Conservation (phyloP, 306 rosid species). For the Abrus pulchellus region DNA sequence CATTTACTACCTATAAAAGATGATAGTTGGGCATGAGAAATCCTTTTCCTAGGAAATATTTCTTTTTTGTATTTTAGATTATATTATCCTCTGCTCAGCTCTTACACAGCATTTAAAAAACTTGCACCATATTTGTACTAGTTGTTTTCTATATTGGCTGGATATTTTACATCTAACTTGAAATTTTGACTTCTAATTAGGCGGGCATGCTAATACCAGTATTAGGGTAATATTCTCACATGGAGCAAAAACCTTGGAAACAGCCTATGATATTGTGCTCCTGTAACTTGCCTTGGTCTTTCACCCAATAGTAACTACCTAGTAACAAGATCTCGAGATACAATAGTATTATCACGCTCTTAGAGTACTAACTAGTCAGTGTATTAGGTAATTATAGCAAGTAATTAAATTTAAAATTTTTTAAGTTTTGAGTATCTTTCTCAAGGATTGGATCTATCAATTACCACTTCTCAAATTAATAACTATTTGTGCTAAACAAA, state of each 20-base stretch:
- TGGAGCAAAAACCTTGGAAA: slow-evolving; percentile 94
- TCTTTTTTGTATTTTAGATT: not conserved
- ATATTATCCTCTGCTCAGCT: slow-evolving; percentile 20
- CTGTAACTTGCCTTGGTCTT: slow-evolving; percentile 89
- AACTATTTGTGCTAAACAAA: too few relatives aligned
- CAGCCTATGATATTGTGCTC: slow-evolving; percentile 91
- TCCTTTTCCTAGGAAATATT: slow-evolving; percentile 1
- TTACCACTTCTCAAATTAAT: too few relatives aligned
- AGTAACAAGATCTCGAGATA: slow-evolving; percentile 89
- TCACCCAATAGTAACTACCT: slow-evolving; percentile 88
- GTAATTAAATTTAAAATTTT: too few relatives aligned
- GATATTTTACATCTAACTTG: slow-evolving; percentile 41
- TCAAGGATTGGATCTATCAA: too few relatives aligned
- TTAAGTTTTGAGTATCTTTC: too few relatives aligned
- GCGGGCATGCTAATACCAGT: slow-evolving; percentile 94
- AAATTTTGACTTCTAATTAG: slow-evolving; percentile 60
- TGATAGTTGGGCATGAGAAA: slow-evolving; percentile 13
- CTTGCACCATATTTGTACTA: slow-evolving; percentile 26
- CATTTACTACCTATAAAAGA: slow-evolving; percentile 11
- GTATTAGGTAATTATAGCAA: too few relatives aligned
- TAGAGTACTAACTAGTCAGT: too few relatives aligned
- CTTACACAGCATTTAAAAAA: slow-evolving; percentile 24
- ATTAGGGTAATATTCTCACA: slow-evolving; percentile 83
- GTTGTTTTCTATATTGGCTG: slow-evolving; percentile 35
- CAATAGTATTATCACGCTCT: slow-evolving; percentile 52